Conservation (phyloP, 2,329 filamentous ascomycete species). For the Pseudocercospora musae region DNA sequence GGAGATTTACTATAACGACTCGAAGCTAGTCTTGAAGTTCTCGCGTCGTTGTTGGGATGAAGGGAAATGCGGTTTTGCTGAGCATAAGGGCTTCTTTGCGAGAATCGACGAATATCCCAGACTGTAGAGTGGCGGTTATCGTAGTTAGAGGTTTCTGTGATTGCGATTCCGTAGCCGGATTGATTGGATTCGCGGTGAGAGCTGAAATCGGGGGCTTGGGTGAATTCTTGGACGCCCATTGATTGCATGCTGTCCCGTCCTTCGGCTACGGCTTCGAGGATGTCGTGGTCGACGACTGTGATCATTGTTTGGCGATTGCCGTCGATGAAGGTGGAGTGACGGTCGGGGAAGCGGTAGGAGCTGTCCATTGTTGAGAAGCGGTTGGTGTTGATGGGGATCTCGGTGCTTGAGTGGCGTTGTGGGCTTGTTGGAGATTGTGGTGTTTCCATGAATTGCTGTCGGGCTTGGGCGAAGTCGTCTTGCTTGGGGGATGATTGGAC, state of each 20-base stretch:
- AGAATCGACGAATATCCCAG: neutral
- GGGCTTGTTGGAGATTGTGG: neutral
- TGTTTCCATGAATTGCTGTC: neutral
- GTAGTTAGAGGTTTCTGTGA: neutral
- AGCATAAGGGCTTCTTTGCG: neutral
- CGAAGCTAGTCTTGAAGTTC: neutral
- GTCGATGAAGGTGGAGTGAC: neutral
- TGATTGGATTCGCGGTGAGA: neutral
- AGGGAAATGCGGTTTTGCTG: neutral
- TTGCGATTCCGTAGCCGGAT: neutral
- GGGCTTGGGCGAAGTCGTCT: neutral
- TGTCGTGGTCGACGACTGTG: conserved; percentile 2
- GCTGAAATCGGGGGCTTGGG: neutral
- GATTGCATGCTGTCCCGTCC: neutral
- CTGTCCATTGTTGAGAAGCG: neutral
- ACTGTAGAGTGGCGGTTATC: conserved; percentile 5
- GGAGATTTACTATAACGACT: neutral
- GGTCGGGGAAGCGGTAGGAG: neutral
- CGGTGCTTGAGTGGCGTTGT: conserved; percentile 6
- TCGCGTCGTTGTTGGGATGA: neutral
- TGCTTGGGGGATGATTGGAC: neutral
- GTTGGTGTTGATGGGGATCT: neutral
- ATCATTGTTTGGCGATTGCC: neutral
- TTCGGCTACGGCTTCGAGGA: neutral
- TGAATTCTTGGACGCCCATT: neutral